Evolutionary conservation across 768 basidiomycete genomes (phyloP).

Genomic region (Tephrocybe sp.): DNA sequence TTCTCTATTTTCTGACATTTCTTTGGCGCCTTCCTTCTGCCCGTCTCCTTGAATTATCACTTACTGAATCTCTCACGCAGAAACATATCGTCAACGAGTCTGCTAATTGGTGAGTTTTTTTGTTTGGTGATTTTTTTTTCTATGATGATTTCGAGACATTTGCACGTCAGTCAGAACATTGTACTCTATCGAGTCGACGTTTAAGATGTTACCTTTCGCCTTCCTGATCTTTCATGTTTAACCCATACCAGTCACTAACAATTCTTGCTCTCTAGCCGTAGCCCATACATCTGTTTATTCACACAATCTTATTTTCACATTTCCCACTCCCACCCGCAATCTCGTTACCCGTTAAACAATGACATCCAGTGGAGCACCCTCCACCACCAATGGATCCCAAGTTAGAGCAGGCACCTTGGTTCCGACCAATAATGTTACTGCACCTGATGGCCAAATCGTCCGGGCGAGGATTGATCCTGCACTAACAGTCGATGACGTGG

Average conservation of each 20-base stretch:
- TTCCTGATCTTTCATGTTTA: conserved; percentile 34
- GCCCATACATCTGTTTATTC: not conserved
- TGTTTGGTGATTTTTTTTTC: not conserved
- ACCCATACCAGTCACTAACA: conserved; percentile 2
- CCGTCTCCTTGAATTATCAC: not conserved
- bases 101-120: not conserved
- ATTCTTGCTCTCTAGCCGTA: not conserved
- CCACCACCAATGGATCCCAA: conserved; percentile 34
- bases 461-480: conserved; percentile 85
- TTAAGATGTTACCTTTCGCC: conserved; percentile 39
- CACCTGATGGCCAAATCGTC: conserved; percentile 69
- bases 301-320: conserved; percentile 2
- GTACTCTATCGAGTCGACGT: conserved; percentile 22
- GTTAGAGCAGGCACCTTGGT: conserved; percentile 51
- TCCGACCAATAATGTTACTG: conserved; percentile 84
- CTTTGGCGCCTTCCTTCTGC: not conserved
- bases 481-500: conserved; percentile 79
- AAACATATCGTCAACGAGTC: not conserved
- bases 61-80: not conserved
- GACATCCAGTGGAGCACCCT: conserved; percentile 19
- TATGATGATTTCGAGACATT: conserved; percentile 49
- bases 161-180: conserved; percentile 62
- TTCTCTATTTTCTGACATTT: conserved; percentile 18
- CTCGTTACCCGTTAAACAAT: conserved; percentile 10
- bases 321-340: conserved; percentile 3